A percentile compares a stretch with the other conserved stretches of the same genome.
phyloP scores from a whole-genome alignment of 192 early-diverging fungal genomes.

The Coemansia aciculifera region DNA sequence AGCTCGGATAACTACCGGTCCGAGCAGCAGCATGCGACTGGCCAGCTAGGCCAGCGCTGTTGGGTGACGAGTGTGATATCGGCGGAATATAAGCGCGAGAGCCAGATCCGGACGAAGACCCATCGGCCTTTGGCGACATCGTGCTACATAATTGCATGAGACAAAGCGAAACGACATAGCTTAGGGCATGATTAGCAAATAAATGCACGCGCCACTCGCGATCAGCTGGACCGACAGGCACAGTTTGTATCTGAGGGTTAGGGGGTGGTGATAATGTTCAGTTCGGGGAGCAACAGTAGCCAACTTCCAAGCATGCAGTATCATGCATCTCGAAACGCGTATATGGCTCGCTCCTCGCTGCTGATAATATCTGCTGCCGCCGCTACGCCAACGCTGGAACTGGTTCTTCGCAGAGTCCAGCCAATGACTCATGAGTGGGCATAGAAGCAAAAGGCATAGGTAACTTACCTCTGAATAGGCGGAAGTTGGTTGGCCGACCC shows the following conservation, averaged over 20 bases:
- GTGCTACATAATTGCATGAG: slow-evolving; percentile 24
- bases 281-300: not conserved
- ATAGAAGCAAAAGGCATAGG: not conserved
- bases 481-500: slow-evolving; percentile 39
- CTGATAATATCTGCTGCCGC: not conserved
- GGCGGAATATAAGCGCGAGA: slow-evolving; percentile 38
- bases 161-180: not conserved
- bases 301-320: slow-evolving; percentile 5
- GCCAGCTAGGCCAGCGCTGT: not conserved
- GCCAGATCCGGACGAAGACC: slow-evolving; percentile 17
- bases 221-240: slow-evolving; percentile 7
- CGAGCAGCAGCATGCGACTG: slow-evolving; percentile 29
- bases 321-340: slow-evolving; percentile 5
- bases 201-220: not conserved
- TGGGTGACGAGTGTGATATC: slow-evolving; percentile 40
- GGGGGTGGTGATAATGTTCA: not conserved
- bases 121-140: slow-evolving; percentile 52
- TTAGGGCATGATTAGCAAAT: not conserved
- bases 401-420: not conserved
- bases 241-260: not conserved
- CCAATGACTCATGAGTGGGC: not conserved
- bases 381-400: not conserved
- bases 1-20: slow-evolving; percentile 24
- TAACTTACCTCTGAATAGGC: slow-evolving; percentile 52
- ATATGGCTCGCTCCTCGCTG: not conserved